Evolutionary conservation across 306 rosid genomes (phyloP).

Genomic region (Castanea crenata): DNA sequence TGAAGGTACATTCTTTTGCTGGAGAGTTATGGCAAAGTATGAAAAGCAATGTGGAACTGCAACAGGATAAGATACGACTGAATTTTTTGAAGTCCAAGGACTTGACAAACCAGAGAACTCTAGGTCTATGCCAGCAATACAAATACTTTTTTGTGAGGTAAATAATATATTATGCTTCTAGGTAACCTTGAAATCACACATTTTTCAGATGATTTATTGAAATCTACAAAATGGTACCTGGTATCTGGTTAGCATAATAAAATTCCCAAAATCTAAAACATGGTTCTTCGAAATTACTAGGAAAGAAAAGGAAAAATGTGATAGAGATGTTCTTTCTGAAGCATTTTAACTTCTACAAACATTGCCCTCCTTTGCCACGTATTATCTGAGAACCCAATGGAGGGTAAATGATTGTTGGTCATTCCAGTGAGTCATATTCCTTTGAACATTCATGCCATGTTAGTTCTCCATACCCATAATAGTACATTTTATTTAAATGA

Average conservation of each 20-base stretch:
- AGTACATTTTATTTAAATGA: not conserved
- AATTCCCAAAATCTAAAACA: not conserved
- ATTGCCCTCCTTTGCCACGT: not conserved
- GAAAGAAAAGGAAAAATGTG: not conserved
- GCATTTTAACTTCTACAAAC: not conserved
- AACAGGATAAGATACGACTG: constrained; percentile 57
- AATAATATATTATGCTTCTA: not conserved
- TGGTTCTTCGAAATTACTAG: not conserved
- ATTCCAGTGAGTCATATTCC: not conserved
- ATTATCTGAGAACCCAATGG: not conserved
- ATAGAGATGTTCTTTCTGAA: not conserved
- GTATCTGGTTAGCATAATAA: too few relatives aligned
- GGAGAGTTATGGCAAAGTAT: constrained; percentile 90
- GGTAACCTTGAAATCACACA: constrained; percentile 3
- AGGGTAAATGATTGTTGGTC: not conserved
- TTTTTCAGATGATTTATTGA: constrained; percentile 9
- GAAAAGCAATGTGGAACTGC: constrained; percentile 54
- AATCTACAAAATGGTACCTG: not conserved
- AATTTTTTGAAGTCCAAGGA: constrained; percentile 70
- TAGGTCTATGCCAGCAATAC: constrained; percentile 69
- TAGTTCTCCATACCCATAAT: not conserved
- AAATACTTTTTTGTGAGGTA: constrained; percentile 88
- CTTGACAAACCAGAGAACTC: constrained; percentile 69
- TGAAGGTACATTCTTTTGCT: constrained; percentile 56
- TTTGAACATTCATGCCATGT: not conserved